Percentiles rank a stretch among this genome's conserved stretches.
Conservation (phyloP, 2,329 filamentous ascomycete genomes). For the Penicillium sp. region DNA sequence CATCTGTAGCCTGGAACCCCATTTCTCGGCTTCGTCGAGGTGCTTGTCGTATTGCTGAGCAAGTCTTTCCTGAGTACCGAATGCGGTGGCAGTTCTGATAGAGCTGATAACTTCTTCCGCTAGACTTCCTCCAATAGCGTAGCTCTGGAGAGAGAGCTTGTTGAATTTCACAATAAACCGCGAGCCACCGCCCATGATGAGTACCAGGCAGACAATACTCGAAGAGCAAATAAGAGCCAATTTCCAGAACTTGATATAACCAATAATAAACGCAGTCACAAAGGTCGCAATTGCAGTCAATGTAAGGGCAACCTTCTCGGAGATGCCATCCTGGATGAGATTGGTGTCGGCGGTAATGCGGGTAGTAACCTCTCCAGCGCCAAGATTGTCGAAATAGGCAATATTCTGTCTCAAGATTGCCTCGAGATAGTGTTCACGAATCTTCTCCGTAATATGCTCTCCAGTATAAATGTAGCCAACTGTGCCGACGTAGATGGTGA, state of each 20-base stretch:
- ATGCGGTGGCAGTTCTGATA: slow-evolving; percentile 86
- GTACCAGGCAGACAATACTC: slow-evolving; percentile 73
- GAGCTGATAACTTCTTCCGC: slow-evolving; percentile 94
- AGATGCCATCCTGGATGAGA: slow-evolving; percentile 87
- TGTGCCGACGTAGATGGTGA: slow-evolving; percentile 73
- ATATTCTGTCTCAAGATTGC: slow-evolving; percentile 86
- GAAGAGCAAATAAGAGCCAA: slow-evolving; percentile 82
- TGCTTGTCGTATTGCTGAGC: slow-evolving; percentile 79
- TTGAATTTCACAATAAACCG: slow-evolving; percentile 75
- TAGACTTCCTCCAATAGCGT: slow-evolving; percentile 78
- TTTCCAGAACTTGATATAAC: slow-evolving; percentile 89
- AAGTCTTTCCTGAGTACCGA: slow-evolving; percentile 89
- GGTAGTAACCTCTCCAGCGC: slow-evolving; percentile 88
- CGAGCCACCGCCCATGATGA: slow-evolving; percentile 71
- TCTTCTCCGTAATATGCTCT: slow-evolving; percentile 73
- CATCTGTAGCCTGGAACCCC: slow-evolving; percentile 71
- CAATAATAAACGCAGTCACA: slow-evolving; percentile 82
- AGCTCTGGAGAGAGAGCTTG: slow-evolving; percentile 72
- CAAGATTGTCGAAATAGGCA: slow-evolving; percentile 87
- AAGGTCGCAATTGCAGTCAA: slow-evolving; percentile 76
- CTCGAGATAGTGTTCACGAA: slow-evolving; percentile 76
- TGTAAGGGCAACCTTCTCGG: slow-evolving; percentile 79
- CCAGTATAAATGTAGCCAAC: slow-evolving; percentile 87
- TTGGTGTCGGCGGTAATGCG: slow-evolving; percentile 94
- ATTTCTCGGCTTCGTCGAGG: slow-evolving; percentile 67